Conservation (phyloP, 768 basidiomycete species). For the Suillus subaureus region DNA sequence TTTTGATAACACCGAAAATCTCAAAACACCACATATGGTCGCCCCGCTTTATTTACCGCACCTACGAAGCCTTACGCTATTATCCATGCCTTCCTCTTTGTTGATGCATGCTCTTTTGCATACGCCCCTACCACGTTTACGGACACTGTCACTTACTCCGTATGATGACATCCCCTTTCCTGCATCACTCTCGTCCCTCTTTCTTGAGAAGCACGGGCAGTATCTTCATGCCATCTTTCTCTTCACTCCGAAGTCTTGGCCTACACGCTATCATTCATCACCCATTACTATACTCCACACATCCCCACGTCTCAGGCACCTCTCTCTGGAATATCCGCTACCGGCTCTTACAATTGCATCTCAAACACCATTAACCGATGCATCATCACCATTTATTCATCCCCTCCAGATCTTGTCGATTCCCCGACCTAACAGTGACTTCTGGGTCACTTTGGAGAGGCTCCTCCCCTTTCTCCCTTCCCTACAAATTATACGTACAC, state of each 20-base stretch:
- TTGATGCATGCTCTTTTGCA: conserved; percentile 60
- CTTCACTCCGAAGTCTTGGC: conserved; percentile 72
- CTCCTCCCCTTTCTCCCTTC: conserved; percentile 58
- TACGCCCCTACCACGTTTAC: conserved; percentile 62
- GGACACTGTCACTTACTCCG: conserved; percentile 69
- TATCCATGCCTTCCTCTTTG: conserved; percentile 69
- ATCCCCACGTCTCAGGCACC: conserved; percentile 61
- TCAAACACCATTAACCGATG: conserved; percentile 11
- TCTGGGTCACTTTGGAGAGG: conserved; percentile 56
- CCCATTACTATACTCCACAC: conserved; percentile 48
- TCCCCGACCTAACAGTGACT: conserved; percentile 67
- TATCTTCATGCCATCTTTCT: conserved; percentile 62
- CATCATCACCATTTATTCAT: conserved; percentile 31
- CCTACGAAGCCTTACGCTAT: conserved; percentile 59
- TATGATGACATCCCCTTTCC: conserved; percentile 70
- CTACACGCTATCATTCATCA: conserved; percentile 57
- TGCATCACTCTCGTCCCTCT: conserved; percentile 53
- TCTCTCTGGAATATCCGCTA: conserved; percentile 72
- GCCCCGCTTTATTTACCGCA: conserved; percentile 53
- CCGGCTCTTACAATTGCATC: conserved; percentile 46
- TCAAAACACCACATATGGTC: conserved; percentile 26
- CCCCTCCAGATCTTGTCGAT: conserved; percentile 69
- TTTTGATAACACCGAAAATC: conserved; percentile 21
- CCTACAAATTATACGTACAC: conserved; percentile 56
- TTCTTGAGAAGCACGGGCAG: conserved; percentile 62